Percentiles rank a stretch among this genome's conserved stretches.
phyloP scores from a whole-genome alignment of 2,329 filamentous ascomycete species.

The Sphaerostilbella broomeana region DNA sequence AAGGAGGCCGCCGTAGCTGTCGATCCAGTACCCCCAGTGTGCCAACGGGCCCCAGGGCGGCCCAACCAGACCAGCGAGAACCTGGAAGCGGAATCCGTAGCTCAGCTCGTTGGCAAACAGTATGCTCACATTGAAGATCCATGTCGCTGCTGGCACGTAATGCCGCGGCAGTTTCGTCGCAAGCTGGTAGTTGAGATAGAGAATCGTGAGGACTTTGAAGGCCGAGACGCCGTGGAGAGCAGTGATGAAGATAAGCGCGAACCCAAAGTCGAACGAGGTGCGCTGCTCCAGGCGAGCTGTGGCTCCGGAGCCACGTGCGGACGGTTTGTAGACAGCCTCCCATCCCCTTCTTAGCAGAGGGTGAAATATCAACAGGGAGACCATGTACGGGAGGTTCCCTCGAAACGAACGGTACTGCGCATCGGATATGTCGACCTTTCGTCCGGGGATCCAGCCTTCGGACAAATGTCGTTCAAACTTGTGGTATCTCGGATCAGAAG shows the following conservation, averaged over 20 bases:
- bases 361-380: constrained; percentile 66
- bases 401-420: constrained; percentile 81
- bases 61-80: constrained; percentile 50
- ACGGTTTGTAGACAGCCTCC: constrained; percentile 46
- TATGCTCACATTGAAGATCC: constrained; percentile 80
- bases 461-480: constrained; percentile 66
- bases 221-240: constrained; percentile 80
- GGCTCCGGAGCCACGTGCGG: constrained; percentile 33
- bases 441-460: constrained; percentile 84
- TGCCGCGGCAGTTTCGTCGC: constrained; percentile 63
- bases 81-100: constrained; percentile 66
- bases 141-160: constrained; percentile 70
- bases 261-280: constrained; percentile 73
- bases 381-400: constrained; percentile 75
- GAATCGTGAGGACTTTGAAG: constrained; percentile 72
- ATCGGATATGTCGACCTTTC: constrained; percentile 89
- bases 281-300: constrained; percentile 60
- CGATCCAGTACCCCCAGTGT: constrained; percentile 64
- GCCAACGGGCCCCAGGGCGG: constrained; percentile 39
- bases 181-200: constrained; percentile 76
- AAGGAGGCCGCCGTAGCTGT: constrained; percentile 76
- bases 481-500: constrained; percentile 71
- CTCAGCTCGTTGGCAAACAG: constrained; percentile 87
- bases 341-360: constrained; percentile 70
- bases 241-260: constrained; percentile 71